A percentile compares a stretch with the other conserved stretches of the same genome.
phyloP scores from a whole-genome alignment of 192 early-diverging fungal genomes.

The Coemansia sp. region DNA sequence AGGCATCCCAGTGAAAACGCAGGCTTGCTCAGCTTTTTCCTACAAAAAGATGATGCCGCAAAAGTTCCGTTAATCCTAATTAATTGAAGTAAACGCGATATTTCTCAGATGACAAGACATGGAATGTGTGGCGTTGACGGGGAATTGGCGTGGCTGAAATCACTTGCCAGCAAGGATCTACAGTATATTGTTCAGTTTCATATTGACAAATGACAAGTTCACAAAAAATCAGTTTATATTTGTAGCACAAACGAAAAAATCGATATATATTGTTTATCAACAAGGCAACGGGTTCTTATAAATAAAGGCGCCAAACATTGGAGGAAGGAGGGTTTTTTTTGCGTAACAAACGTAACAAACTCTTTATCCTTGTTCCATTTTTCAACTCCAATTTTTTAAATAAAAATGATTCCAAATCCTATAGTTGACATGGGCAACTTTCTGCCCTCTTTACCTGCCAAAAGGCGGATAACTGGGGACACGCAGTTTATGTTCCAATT shows the following conservation, averaged over 20 bases:
- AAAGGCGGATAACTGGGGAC: conserved; percentile 25
- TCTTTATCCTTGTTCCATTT: not conserved
- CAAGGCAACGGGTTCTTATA: too few relatives aligned
- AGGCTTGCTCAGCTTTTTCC: too few relatives aligned
- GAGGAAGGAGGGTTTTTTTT: not conserved
- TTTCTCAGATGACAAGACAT: not conserved
- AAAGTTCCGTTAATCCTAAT: too few relatives aligned
- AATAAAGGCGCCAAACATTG: too few relatives aligned
- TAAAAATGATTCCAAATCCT: not conserved
- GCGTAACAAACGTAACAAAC: not conserved
- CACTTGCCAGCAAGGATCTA: not conserved
- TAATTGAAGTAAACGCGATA: too few relatives aligned
- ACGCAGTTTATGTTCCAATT: conserved; percentile 56
- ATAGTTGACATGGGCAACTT: conserved; percentile 17
- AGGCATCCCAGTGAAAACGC: too few relatives aligned
- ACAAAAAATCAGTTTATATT: not conserved
- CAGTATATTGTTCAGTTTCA: not conserved
- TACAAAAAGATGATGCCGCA: too few relatives aligned
- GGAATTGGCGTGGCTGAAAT: not conserved
- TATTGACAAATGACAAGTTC: not conserved
- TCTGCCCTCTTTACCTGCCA: conserved; percentile 11
- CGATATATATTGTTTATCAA: too few relatives aligned
- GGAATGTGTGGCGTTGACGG: not conserved
- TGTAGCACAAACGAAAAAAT: not conserved
- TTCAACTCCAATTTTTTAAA: not conserved